A percentile compares a stretch with the other conserved stretches of the same genome.
Conservation (phyloP, 2,329 filamentous ascomycete genomes). For the Pyrenochaeta sp. region DNA sequence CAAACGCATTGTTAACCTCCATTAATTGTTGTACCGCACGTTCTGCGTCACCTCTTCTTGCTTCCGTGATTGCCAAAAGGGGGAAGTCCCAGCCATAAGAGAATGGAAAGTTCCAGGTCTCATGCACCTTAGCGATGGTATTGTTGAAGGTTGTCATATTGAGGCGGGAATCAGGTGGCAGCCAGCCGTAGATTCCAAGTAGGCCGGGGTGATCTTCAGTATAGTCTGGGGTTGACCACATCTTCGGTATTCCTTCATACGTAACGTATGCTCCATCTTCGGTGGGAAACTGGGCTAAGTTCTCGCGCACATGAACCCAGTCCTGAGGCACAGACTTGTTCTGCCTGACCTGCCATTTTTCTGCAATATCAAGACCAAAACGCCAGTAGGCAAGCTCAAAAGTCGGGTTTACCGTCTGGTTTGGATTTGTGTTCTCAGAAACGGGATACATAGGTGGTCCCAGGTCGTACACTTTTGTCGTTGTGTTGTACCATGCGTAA, state of each 20-base stretch:
- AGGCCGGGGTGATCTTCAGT: constrained; percentile 44
- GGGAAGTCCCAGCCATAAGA: constrained; percentile 48
- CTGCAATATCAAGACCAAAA: constrained; percentile 64
- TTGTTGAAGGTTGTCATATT: constrained; percentile 38
- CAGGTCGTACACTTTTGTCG: constrained; percentile 61
- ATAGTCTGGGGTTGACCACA: constrained; percentile 38
- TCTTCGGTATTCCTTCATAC: constrained; percentile 58
- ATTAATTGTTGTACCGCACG: constrained; percentile 51
- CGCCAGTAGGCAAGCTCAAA: constrained; percentile 69
- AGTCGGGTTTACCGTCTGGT: constrained; percentile 63
- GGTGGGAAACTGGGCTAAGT: constrained; percentile 62
- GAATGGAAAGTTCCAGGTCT: constrained; percentile 46
- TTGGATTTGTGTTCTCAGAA: constrained; percentile 66
- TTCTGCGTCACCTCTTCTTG: constrained; percentile 35
- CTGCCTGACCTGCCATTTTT: constrained; percentile 60
- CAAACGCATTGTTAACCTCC: constrained; percentile 61
- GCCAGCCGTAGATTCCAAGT: constrained; percentile 39
- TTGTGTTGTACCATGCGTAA: constrained; percentile 63
- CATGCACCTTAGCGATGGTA: constrained; percentile 38
- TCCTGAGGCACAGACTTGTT: constrained; percentile 50
- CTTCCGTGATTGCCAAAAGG: constrained; percentile 40
- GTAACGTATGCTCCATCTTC: constrained; percentile 61
- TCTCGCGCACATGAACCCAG: constrained; percentile 60
- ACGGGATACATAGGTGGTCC: constrained; percentile 61
- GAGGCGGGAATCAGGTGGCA: constrained; percentile 38